Percentiles rank a stretch among this genome's conserved stretches.
These are phyloP conservation scores for Diatrype stigma DNA, from an alignment of 2,329 filamentous ascomycete species.

Conservation along the genomic window DNA sequence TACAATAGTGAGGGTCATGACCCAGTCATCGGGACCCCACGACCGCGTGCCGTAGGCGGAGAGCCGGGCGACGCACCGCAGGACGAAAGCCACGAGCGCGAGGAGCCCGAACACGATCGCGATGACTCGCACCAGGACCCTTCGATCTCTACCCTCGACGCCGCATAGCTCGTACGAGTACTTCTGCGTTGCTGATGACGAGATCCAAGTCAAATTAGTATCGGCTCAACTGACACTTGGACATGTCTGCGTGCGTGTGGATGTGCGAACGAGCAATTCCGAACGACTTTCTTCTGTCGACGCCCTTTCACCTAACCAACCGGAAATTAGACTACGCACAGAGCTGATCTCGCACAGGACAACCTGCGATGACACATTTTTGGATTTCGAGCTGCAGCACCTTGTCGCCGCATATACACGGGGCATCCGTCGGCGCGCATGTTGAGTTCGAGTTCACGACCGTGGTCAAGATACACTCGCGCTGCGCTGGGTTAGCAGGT, in stretches of 20 bases:
- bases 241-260: too few species aligned
- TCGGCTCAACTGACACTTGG: too few species aligned
- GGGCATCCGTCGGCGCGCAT: not conserved
- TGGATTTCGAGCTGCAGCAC: not conserved
- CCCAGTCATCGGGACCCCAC: constrained; percentile 17
- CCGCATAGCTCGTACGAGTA: constrained; percentile 9
- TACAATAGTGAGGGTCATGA: constrained; percentile 10
- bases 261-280: too few species aligned
- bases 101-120: constrained; percentile 13
- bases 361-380: not conserved
- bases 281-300: too few species aligned
- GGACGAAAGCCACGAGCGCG: constrained; percentile 14
- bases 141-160: constrained; percentile 11
- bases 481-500: not conserved
- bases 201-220: too few species aligned
- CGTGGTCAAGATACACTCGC: not conserved
- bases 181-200: constrained; percentile 11
- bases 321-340: not conserved
- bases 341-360: not conserved
- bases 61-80: constrained; percentile 15
- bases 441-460: not conserved
- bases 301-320: not conserved
- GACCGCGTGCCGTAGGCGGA: constrained; percentile 5
- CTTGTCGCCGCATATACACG: not conserved
- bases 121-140: constrained; percentile 10